Evolutionary conservation across 2,329 filamentous ascomycete species (phyloP).

Genomic region (Curvularia sp.): DNA sequence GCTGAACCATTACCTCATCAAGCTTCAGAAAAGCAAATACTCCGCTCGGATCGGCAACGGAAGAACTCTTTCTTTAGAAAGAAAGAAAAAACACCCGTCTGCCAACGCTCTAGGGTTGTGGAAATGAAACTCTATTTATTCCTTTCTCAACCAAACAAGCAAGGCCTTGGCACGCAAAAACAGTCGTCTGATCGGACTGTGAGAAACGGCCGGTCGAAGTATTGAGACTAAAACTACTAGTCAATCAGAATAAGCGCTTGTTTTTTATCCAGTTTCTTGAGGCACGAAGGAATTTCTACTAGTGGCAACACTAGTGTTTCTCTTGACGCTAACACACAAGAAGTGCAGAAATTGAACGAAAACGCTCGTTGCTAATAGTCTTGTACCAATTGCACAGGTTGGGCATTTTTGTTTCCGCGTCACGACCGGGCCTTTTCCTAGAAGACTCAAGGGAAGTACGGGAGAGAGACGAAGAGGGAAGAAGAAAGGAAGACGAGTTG

Average conservation of each 20-base stretch:
- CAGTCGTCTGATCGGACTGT: not conserved
- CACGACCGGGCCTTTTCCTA: not conserved
- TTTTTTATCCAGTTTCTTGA: not conserved
- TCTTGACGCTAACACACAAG: not conserved
- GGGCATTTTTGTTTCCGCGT: not conserved
- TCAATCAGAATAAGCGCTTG: not conserved
- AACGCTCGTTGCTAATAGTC: not conserved
- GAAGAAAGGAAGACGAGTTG: not conserved
- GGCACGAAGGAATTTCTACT: not conserved
- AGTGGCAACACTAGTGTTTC: not conserved
- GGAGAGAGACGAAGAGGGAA: not conserved
- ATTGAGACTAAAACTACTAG: not conserved
- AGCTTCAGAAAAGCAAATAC: not conserved
- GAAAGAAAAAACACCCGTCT: constrained; percentile 2
- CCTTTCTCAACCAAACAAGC: not conserved
- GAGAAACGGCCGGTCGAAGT: not conserved
- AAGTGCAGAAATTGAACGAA: not conserved
- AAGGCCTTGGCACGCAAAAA: not conserved
- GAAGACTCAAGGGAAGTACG: not conserved
- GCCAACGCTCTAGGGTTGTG: not conserved
- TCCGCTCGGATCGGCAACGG: not conserved
- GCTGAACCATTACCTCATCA: not conserved
- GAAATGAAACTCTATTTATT: not conserved
- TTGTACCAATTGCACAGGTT: not conserved
- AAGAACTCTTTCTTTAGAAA: not conserved